A percentile compares a stretch with the other conserved stretches of the same genome.
Conservation (phyloP, 2,329 filamentous ascomycete genomes). For the Pezicula rhizophila region DNA sequence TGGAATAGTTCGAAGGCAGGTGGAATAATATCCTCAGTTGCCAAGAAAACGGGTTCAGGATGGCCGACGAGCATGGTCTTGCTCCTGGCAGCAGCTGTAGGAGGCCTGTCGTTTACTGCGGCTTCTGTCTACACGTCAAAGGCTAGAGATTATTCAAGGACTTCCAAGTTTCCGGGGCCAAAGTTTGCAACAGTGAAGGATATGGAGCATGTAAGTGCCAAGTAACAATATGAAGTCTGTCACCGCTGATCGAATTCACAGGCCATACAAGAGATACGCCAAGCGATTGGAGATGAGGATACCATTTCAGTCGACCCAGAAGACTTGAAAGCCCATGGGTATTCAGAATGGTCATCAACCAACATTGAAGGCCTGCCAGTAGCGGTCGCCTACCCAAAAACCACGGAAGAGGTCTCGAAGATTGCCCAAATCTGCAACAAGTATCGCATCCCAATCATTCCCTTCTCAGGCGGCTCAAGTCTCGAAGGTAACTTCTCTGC, state of each 20-base stretch:
- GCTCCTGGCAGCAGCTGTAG: slow-evolving; percentile 17
- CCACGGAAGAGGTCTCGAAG: slow-evolving; percentile 51
- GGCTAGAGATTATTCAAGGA: slow-evolving; percentile 22
- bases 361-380: slow-evolving; percentile 57
- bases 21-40: not conserved
- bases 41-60: slow-evolving; percentile 4
- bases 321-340: slow-evolving; percentile 56
- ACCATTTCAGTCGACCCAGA: slow-evolving; percentile 58
- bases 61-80: slow-evolving; percentile 21
- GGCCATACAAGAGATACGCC: slow-evolving; percentile 51
- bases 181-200: slow-evolving; percentile 42
- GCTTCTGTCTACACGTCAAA: slow-evolving; percentile 6
- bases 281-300: slow-evolving; percentile 42
- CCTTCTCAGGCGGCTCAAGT: slow-evolving; percentile 80
- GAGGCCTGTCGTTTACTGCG: slow-evolving; percentile 13
- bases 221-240: not conserved
- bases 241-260: slow-evolving; percentile 20
- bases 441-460: slow-evolving; percentile 72
- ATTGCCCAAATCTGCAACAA: slow-evolving; percentile 68
- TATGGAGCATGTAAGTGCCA: slow-evolving; percentile 41
- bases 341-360: slow-evolving; percentile 60
- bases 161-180: slow-evolving; percentile 21
- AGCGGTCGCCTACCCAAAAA: slow-evolving; percentile 58
- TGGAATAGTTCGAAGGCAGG: slow-evolving; percentile 9
- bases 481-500: slow-evolving; percentile 88